phyloP scores from a whole-genome alignment of 176 grass and related monocot species.

The Triticum timopheevii region DNA sequence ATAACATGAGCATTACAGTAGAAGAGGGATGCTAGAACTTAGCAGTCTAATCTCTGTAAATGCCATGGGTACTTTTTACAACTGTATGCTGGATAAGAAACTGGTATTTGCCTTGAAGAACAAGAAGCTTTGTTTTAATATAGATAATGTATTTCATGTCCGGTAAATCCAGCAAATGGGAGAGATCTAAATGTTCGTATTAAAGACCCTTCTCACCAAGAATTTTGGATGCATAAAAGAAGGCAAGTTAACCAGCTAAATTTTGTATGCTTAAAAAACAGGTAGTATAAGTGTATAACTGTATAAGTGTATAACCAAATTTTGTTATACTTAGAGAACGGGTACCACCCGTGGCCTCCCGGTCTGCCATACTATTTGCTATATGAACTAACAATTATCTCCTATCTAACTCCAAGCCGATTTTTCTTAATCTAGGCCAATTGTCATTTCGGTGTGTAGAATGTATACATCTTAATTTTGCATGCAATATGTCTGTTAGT shows the following conservation, averaged over 20 bases:
- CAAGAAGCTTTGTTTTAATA: not conserved
- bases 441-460: too few relatives aligned
- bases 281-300: not conserved
- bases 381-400: too few relatives aligned
- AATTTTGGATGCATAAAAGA: not conserved
- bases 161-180: not conserved
- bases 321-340: too few relatives aligned
- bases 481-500: not conserved
- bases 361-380: too few relatives aligned
- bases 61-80: not conserved
- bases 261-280: not conserved
- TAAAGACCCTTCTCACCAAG: not conserved
- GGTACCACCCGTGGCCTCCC: too few relatives aligned
- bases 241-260: not conserved
- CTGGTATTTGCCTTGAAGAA: not conserved
- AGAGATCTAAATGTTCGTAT: not conserved
- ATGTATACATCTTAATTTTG: too few relatives aligned
- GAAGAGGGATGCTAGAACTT: not conserved
- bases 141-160: constrained; percentile 1
- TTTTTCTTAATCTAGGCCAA: too few relatives aligned
- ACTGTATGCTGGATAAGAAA: not conserved
- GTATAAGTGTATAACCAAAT: too few relatives aligned
- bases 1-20: not conserved
- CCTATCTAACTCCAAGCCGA: too few relatives aligned
- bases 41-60: not conserved